These are phyloP conservation scores for Penicillium sclerotigenum DNA, from an alignment of 2,329 filamentous ascomycete genomes.

Conservation along the genomic window DNA sequence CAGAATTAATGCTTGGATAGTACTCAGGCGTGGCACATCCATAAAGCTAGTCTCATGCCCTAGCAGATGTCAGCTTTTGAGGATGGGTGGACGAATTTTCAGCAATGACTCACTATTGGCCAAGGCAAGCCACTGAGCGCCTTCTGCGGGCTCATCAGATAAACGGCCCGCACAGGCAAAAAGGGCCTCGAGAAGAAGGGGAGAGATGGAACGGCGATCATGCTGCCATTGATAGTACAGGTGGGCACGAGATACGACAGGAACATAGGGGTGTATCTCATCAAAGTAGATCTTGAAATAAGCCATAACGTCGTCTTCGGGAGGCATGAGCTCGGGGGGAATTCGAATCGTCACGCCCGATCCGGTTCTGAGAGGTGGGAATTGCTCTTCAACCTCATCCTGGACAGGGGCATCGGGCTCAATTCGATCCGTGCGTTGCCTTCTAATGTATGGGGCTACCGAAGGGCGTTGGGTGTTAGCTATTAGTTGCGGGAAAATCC, in stretches of 20 bases:
- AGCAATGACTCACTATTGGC: slow-evolving; percentile 64
- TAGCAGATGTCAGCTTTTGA: slow-evolving; percentile 41
- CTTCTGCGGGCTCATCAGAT: slow-evolving; percentile 77
- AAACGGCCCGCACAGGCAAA: slow-evolving; percentile 85
- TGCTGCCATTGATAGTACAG: slow-evolving; percentile 90
- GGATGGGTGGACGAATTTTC: background rate
- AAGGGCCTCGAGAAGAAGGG: slow-evolving; percentile 81
- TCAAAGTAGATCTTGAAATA: slow-evolving; percentile 90
- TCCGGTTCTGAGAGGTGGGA: slow-evolving; percentile 66
- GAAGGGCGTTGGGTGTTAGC: slow-evolving; percentile 2
- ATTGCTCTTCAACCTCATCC: slow-evolving; percentile 67
- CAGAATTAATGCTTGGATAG: slow-evolving; percentile 83
- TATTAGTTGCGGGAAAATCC: background rate
- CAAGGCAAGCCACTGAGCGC: slow-evolving; percentile 88
- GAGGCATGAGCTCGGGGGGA: slow-evolving; percentile 88
- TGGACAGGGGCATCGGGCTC: slow-evolving; percentile 55
- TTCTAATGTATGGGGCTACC: slow-evolving; percentile 78
- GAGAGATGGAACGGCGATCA: slow-evolving; percentile 79
- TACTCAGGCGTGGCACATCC: slow-evolving; percentile 85
- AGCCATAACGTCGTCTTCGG: slow-evolving; percentile 73
- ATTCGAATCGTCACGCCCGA: slow-evolving; percentile 79
- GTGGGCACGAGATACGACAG: slow-evolving; percentile 75
- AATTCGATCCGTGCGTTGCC: slow-evolving; percentile 51
- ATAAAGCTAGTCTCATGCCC: slow-evolving; percentile 91
- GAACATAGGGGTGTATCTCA: slow-evolving; percentile 88